Conservation (phyloP, 1,139 yeast genomes). For the Taiozyma onychis region DNA sequence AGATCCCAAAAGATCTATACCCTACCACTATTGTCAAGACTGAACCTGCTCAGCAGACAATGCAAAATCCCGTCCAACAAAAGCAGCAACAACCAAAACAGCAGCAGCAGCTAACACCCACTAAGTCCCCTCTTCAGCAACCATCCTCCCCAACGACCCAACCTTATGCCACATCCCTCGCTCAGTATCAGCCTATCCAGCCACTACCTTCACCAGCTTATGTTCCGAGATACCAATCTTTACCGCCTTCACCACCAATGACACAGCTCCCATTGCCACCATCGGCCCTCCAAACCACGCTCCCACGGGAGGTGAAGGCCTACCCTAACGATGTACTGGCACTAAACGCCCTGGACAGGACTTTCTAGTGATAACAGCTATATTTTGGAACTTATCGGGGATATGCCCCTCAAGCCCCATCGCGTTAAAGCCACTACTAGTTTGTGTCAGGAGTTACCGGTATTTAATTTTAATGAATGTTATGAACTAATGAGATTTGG, state of each 20-base stretch:
- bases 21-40: constrained; percentile 24
- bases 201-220: background rate
- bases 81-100: too few relatives aligned
- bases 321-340: background rate
- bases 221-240: background rate
- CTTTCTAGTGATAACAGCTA: background rate
- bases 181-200: background rate
- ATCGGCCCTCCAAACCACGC: background rate
- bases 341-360: background rate
- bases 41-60: background rate
- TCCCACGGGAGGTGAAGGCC: background rate
- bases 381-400: background rate
- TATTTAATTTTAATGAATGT: background rate
- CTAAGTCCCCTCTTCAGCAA: background rate
- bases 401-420: background rate
- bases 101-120: background rate
- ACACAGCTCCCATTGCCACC: background rate
- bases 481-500: background rate
- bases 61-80: background rate
- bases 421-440: background rate
- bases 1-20: constrained; percentile 34
- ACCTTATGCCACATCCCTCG: background rate
- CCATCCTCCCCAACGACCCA: background rate
- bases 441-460: background rate
- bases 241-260: background rate